phyloP scores from a whole-genome alignment of 257 asterid species.

The Solanum ossicruentum region DNA sequence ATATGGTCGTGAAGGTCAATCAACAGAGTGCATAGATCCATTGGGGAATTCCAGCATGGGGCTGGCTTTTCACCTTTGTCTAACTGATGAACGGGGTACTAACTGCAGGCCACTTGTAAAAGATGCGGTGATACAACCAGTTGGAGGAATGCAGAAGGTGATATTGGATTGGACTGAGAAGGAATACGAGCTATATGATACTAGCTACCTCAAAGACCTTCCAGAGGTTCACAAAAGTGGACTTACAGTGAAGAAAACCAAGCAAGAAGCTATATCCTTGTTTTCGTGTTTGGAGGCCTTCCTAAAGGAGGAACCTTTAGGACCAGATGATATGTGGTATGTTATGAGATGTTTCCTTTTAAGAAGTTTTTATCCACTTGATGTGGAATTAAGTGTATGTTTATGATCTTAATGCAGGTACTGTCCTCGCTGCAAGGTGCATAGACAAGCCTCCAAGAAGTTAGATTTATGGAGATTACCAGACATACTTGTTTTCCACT shows the following conservation, averaged over 20 bases:
- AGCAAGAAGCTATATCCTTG: constrained; percentile 79
- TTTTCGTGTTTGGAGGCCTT: constrained; percentile 95
- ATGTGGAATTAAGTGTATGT: background rate
- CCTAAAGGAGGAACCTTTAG: constrained; percentile 90
- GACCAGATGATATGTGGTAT: constrained; percentile 99
- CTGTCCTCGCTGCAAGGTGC: constrained; percentile 90
- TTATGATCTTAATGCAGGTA: constrained; percentile 43
- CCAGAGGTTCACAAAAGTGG: constrained; percentile 81
- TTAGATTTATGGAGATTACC: constrained; percentile 94
- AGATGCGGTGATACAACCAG: constrained; percentile 46
- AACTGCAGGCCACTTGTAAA: constrained; percentile 51
- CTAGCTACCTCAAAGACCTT: constrained; percentile 62
- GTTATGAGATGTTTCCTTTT: background rate
- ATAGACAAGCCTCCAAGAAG: constrained; percentile 89
- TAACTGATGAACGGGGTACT: constrained; percentile 54
- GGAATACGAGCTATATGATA: constrained; percentile 54
- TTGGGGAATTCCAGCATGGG: constrained; percentile 42
- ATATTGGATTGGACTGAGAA: constrained; percentile 74
- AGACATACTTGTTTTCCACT: constrained; percentile 75
- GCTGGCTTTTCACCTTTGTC: constrained; percentile 53
- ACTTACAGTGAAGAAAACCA: constrained; percentile 63
- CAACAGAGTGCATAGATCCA: constrained; percentile 28
- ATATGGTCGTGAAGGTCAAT: constrained; percentile 15
- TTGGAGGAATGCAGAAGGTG: constrained; percentile 35
- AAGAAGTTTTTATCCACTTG: constrained; percentile 1